Base-by-base conservation (phyloP, 1,284 basidiomycete genomes). In the Veloboletus limbatus region DNA sequence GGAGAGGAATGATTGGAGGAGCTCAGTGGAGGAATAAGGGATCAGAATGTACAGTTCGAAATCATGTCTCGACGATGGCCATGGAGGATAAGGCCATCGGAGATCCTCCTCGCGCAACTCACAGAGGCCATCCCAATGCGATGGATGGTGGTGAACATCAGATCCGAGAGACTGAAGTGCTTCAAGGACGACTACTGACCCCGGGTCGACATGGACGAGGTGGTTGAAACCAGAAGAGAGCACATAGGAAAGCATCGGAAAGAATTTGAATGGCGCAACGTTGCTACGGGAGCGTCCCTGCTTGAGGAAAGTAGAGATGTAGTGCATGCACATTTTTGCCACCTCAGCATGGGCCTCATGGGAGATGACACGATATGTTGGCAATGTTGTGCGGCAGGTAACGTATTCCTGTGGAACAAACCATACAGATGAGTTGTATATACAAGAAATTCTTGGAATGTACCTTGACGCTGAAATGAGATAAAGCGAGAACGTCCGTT, bases 81-180 rank as follows among this genome's bases (percentile, higher is more conserved):
- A 46, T 6, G 21, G 44, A 24, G 25, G 22, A 26, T 38, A 37
- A 21, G 28, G 27, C 27, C 35, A 31, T 26, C n/a, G 22, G 8
- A 25, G 27, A 4, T 18, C 16, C 7, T 42, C 33, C 17, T 37
- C 45, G 4, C 40, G 21, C 22, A 47, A 13, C 18, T 16, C 33
- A 6, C 39, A 43, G 14, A 47, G 34, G 6, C 26, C 21, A 16
- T 47, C 34, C 45, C 39, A 47, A 28, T 28, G 18, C 9, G 18
- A 21, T 5, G 38, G 18, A 28, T 30, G 27, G 13, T 8, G 27
- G 6, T 8, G 38, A 28, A 40, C 9, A 14, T 21, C 38, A 6
- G 27, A 40, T 27, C n/a, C 27, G 9, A 40, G 27, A 6, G 14
- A 14, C 6, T 21, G 20, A 4, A 40, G 27, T 16, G 27, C 38